phyloP scores from a whole-genome alignment of 495 filamentous ascomycete species.

The Neurospora tetraspora region DNA sequence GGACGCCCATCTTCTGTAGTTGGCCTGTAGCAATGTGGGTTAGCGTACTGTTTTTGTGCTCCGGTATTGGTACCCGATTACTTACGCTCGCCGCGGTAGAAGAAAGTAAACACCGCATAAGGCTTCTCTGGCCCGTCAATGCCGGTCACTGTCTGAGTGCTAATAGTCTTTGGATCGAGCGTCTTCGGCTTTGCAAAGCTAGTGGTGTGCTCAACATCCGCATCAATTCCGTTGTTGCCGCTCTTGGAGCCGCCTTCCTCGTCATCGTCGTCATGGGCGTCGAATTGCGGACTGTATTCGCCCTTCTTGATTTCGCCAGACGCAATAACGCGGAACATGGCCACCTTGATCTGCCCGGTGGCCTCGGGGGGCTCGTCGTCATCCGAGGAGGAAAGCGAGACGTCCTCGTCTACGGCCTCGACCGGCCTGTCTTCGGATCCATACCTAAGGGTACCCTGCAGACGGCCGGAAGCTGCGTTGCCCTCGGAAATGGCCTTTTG shows the following conservation, averaged over 20 bases:
- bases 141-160: constrained; percentile 96
- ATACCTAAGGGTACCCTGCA: constrained; percentile 58
- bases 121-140: constrained; percentile 92
- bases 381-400: constrained; percentile 65
- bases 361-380: constrained; percentile 90
- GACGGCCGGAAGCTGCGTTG: constrained; percentile 31
- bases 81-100: constrained; percentile 94
- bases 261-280: constrained; percentile 91
- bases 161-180: constrained; percentile 92
- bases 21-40: constrained; percentile 49
- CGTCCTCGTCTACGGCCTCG: constrained; percentile 63
- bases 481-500: constrained; percentile 43
- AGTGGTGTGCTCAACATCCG: constrained; percentile 90
- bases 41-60: not conserved
- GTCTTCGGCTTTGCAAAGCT: constrained; percentile 98
- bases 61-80: constrained; percentile 7
- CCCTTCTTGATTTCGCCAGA: constrained; percentile 95
- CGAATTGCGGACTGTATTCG: constrained; percentile 96
- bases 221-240: constrained; percentile 33
- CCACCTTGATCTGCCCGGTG: constrained; percentile 95
- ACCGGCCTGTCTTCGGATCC: constrained; percentile 63
- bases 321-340: constrained; percentile 88
- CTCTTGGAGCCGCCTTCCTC: constrained; percentile 36
- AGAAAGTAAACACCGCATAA: constrained; percentile 94
- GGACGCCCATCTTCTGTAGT: constrained; percentile 88